Evolutionary conservation across 441 rosid genomes (phyloP), one percentile per base, ranked within the genome.

Genomic region (Gossypium laxum): DNA sequence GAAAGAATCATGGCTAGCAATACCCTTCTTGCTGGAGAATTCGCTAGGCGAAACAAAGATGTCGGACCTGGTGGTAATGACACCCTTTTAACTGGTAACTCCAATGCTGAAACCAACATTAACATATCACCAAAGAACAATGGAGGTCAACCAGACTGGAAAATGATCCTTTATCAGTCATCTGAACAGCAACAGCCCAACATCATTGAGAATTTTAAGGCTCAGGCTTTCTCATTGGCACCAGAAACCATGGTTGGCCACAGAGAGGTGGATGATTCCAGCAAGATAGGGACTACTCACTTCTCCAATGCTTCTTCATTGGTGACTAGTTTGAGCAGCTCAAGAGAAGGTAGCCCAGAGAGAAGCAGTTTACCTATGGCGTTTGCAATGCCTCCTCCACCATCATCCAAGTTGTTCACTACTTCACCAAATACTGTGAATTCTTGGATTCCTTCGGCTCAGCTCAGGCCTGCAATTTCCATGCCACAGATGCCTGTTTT

Each of bases 1-100:
- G 98, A 93, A 51, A 80, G 92, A 70, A 94, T 94, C 76, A 91
- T 87, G 91, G 86, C 91, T 1, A 92, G 97, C 82, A 85, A 74
- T 78, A 87, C 91, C 57, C 94, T 95, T 75, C 87, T 94, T 2
- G 86, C 97, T 0, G 96, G 93, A 34, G 98, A 95, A 76, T 77
- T 83, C 0, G 99, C 99, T 4, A 77, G 96, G 70, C 81, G 96
- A 70, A 85, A 79, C 88, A 89, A 81, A 76, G 90, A 77, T 60
- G 43, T 64, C 2, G 82, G 48, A 21, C 52, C 79, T 0, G 62
- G 55, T 17, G 73, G 67, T 22, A 24, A 52, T 54, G 77, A 76
- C 6, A 77, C 74, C 34, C 58, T 61, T 28, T 32, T 72, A 17
- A 76, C 61, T 17, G 72, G 71, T 18, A 76, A 67, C 28, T 24